These are phyloP conservation scores for Arabis hirsuta DNA, from an alignment of 345 rosid genomes.

Conservation along the genomic window DNA sequence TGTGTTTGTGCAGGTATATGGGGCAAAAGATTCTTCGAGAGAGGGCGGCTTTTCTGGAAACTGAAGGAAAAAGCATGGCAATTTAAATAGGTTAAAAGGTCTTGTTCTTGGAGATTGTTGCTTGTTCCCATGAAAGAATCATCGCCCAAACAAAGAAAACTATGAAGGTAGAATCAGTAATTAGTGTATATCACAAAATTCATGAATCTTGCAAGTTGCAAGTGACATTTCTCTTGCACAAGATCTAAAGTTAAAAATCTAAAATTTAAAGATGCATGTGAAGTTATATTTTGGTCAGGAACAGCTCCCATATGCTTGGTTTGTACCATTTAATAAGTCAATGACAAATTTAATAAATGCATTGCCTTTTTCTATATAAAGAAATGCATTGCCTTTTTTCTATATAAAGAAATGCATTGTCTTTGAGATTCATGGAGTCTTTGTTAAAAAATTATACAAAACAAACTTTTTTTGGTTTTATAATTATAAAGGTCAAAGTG, in stretches of 20 bases:
- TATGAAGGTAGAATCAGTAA: neutral
- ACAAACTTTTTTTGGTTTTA: neutral
- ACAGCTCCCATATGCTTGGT: constrained; percentile 25
- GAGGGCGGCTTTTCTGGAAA: constrained; percentile 21
- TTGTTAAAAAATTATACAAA: neutral
- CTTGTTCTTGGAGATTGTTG: neutral
- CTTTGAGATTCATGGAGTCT: neutral
- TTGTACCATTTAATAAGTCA: constrained; percentile 19
- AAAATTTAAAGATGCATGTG: neutral
- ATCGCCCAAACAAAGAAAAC: neutral
- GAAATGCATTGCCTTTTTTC: neutral
- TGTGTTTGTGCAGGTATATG: constrained; percentile 49
- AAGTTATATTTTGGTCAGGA: constrained; percentile 4
- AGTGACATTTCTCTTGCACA: neutral
- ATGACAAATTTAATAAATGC: constrained; percentile 18
- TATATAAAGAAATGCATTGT: neutral
- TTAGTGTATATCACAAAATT: neutral
- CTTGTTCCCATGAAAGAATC: neutral
- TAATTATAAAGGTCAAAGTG: constrained; percentile 1
- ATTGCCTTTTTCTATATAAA: neutral
- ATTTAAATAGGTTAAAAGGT: neutral
- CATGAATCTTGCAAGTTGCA: neutral
- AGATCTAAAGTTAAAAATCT: neutral
- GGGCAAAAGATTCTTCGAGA: constrained; percentile 50
- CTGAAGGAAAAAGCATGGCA: constrained; percentile 18